phyloP scores from a whole-genome alignment of 495 filamentous ascomycete genomes.

The Chaetomidium leptoderma region DNA sequence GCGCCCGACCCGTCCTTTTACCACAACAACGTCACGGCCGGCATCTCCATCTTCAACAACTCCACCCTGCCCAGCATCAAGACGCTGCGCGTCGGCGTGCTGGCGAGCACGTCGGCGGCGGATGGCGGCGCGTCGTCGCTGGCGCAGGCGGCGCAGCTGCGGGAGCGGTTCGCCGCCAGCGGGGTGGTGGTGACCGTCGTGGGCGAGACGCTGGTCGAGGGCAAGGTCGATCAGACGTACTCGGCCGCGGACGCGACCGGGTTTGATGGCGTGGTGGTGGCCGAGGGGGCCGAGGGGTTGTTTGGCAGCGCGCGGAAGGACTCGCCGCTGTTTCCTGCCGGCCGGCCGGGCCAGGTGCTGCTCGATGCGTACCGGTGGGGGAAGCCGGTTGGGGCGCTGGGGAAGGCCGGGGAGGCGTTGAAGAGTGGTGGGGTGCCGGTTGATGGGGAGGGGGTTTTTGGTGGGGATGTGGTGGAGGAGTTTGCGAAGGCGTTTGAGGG shows the following conservation, averaged over 20 bases:
- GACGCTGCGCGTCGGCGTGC: constrained; percentile 63
- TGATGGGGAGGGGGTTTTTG: constrained; percentile 49
- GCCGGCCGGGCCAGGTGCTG: constrained; percentile 61
- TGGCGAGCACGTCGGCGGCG: constrained; percentile 44
- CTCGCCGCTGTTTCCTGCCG: constrained; percentile 57
- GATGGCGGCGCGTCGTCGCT: no score
- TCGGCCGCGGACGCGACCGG: constrained; percentile 62
- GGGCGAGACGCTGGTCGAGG: constrained; percentile 53
- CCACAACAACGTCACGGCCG: constrained; percentile 62
- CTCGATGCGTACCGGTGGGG: constrained; percentile 64
- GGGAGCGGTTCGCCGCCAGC: constrained; percentile 38
- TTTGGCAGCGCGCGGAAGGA: constrained; percentile 37
- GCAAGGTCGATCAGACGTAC: constrained; percentile 68
- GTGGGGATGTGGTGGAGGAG: constrained; percentile 28
- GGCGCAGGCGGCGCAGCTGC: constrained; percentile 47
- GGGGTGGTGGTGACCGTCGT: constrained; percentile 59
- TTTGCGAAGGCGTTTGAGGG: constrained; percentile 50
- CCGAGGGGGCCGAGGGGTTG: constrained; percentile 52
- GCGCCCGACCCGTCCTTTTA: constrained; percentile 61
- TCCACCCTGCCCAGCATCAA: constrained; percentile 55
- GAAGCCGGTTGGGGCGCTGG: constrained; percentile 65
- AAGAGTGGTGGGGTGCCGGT: constrained; percentile 32
- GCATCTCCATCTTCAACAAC: constrained; percentile 57
- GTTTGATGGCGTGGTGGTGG: constrained; percentile 67
- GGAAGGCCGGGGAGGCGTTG: constrained; percentile 41